Evolutionary conservation across 208 protist species (phyloP), one percentile per base, ranked within the genome.

Genomic region (Histomonas meleagridis): DNA sequence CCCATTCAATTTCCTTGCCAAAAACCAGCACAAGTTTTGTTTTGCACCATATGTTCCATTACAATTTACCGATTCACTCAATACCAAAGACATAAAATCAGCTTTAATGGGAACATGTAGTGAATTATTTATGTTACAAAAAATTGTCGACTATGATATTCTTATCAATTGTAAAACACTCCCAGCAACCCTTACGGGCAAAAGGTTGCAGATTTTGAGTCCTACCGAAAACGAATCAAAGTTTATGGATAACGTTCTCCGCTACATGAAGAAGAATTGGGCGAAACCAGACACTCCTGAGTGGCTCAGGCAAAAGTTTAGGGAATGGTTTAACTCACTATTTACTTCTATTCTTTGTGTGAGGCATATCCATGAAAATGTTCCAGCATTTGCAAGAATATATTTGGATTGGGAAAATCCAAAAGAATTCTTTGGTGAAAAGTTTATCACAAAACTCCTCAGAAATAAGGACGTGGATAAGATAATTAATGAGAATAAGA

Each of bases 51-150:
- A 86, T 38, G 76, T 86, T 38, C 76, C 76, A 38, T 28, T 86
- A 0, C 76, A 86, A 86, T 86, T 55, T n/a, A 55, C 76, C 21
- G 76, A 86, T 38, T 26, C 46, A 38, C 32, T 86, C 23, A 86
- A 86, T 55, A 12, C 51, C 18, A 57, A 40, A 16, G 46, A 43
- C 9, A 32, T 46, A 2, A 43, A 86, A 32, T 51, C 76, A 38
- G 23, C 43, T n/a, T 51, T 86, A 1, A 86, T 86, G 76, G 76
- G 76, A 86, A 86, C 76, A 38, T 86, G 76, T 46, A 86, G 76
- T 86, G 76, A 86, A 55, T 86, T 86, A 35, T 86, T 86, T 86
- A 55, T 86, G 40, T 40, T 38, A 2, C 46, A 86, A 49, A 86
- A 86, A 55, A 38, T 86, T 35, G 76, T 86, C 3, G 38, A 51